Base-by-base conservation (phyloP, 768 basidiomycete species). In the Pleurotus ostreatus region DNA sequence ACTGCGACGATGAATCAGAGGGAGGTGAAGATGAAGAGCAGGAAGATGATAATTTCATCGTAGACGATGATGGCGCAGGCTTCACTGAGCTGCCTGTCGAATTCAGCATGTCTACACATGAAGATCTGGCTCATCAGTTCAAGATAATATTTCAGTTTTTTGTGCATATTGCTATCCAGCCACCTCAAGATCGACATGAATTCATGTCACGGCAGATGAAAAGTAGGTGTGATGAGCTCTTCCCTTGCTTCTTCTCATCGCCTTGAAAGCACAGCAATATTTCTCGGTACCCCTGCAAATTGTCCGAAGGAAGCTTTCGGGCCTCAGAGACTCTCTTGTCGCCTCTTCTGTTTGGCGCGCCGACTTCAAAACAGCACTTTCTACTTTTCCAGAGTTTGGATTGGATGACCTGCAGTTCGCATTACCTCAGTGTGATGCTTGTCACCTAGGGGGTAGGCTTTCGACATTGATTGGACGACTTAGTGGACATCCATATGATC, bases 111-210 rank as follows among this genome's bases (percentile, higher is more conserved):
- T 80, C 80, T 55, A 77, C 85, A 1, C 86, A 88, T 65, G 84
- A 92, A 65, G 88, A 91, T 62, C 74, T 89, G 16, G 72, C 80
- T 12, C 81, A 88, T 59, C 89, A 93, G 59, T 92, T 93, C 80
- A 94, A 93, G 71, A 85, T 88, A 39, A 78, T 94, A 44, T 93
- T 91, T 61, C 93, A 96, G 65, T 80, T 94, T 25, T 89, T 94
- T 60, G 89, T 94, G 11, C 85, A 94, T 61, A 72, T 95, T 41
- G 88, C 88, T 38, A 84, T 91, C 26, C 81, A 74, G 30, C 75
- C 81, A 4, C 67, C 74, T 15, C 68, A 66, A 2, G 74, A 84
- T 46, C 76, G 90, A 16, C 73, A 71, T 46, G 62, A 69, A 5
- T 86, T 83, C 62, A 82, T 89, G 80, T 66, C 79, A 58, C 61